Evolutionary conservation across 2,329 filamentous ascomycete species (phyloP), one percentile per base, ranked within the genome.

Genomic region (Calonectria fujianensis): DNA sequence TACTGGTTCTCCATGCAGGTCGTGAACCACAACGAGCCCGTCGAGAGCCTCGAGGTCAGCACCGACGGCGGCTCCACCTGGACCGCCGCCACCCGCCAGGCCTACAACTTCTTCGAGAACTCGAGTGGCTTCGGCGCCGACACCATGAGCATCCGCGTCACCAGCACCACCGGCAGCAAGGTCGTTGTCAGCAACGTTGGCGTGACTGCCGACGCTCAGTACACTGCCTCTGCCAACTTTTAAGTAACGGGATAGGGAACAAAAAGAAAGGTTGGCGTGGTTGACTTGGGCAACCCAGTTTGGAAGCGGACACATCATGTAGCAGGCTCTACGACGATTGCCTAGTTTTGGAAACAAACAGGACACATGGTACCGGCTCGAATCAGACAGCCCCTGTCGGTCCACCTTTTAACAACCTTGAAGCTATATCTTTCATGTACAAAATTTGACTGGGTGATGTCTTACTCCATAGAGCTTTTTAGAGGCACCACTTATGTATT

Each of bases 91-190:
- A 86, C 84, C 3, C 86, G 92, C 63, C 82, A 87, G 71, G 83
- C 85, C 35, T 91, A 91, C 82, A 91, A 93, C 86, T 94, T 88
- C 85, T 94, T 93, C 59, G 89, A 93, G 86, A 88, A 92, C 77
- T 72, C 85, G 0, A 85, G 86, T 72, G 92, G 92, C 0, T 92
- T 91, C 78, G 90, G 91, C 0, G 88, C 87, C 0, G 83, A 86
- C 11, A 87, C 82, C 4, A 90, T 93, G 1, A 87, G 90, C 76
- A 86, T 93, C 45, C 88, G 87, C 74, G 86, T 93, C 48, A 93
- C 91, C 1, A 88, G 89, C 74, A 80, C 84, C 3, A 86, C 86
- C 54, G 91, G 92, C 1, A 85, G 87, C 76, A 86, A 80, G 0
- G 85, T 93, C 16, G 83, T 86, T 9, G 88, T 93, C 10, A 89